A percentile compares a stretch with the other conserved stretches of the same genome.
Conservation (phyloP, 2,329 filamentous ascomycete genomes). For the Clonostachys rhizophaga region DNA sequence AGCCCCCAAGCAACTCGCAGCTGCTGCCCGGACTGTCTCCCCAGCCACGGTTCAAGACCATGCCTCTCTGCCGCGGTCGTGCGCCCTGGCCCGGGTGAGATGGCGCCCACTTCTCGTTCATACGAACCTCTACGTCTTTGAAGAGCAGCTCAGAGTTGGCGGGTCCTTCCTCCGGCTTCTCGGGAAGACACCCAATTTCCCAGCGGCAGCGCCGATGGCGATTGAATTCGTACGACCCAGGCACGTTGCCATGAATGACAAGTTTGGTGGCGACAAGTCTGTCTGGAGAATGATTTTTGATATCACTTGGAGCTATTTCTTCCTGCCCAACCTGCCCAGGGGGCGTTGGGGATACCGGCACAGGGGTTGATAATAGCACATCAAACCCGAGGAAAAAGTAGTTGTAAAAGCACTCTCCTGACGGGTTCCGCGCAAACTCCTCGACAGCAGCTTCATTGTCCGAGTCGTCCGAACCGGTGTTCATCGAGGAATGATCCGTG, state of each 20-base stretch:
- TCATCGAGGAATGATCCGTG: conserved; percentile 70
- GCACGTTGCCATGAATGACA: conserved; percentile 91
- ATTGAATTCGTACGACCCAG: conserved; percentile 95
- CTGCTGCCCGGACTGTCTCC: conserved; percentile 88
- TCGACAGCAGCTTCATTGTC: conserved; percentile 55
- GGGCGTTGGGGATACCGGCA: conserved; percentile 57
- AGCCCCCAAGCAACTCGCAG: conserved; percentile 78
- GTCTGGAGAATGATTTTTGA: conserved; percentile 44
- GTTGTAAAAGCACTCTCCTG: conserved; percentile 87
- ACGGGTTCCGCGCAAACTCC: conserved; percentile 45
- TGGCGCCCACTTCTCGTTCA: conserved; percentile 66
- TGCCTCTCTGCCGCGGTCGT: conserved; percentile 56
- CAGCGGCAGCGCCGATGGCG: conserved; percentile 86
- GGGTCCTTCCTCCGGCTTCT: conserved; percentile 33
- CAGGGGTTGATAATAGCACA: conserved; percentile 78
- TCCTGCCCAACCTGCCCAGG: conserved; percentile 30
- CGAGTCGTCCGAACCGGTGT: conserved; percentile 66
- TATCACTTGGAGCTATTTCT: conserved; percentile 8
- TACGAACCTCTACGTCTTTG: conserved; percentile 60
- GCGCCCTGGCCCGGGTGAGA: conserved; percentile 47
- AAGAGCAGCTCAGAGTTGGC: conserved; percentile 74
- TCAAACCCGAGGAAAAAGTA: conserved; percentile 97
- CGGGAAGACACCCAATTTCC: conserved; percentile 61
- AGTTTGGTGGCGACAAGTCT: conserved; percentile 84
- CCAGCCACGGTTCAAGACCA: conserved; percentile 89